Evolutionary conservation across 495 filamentous ascomycete genomes (phyloP), one percentile per base, ranked within the genome.

Genomic region (Talaromyces trachyspermus): DNA sequence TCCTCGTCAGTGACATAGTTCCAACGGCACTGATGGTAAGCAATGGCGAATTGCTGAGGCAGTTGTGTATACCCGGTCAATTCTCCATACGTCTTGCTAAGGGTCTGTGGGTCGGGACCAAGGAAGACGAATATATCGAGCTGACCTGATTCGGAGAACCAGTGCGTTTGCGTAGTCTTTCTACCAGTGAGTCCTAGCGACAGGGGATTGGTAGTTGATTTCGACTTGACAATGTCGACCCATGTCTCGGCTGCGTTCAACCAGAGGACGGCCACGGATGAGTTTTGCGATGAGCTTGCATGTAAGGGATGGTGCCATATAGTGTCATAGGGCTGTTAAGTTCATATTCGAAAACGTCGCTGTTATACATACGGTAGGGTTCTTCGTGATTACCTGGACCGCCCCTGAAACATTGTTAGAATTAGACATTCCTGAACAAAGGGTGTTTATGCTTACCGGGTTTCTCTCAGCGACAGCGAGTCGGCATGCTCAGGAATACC

Each of bases 261-360:
- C 92, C 92, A 98, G 66, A 98, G 95, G n/a, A 98, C 85, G 44
- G 89, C 94, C 41, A 96, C 89, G 6, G 89, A 92, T 1, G 91
- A 96, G 56, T 83, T 80, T 92, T 91, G 56, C 84, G 84, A 54
- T 96, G 90, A 14, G 92, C 92, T 64, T 96, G 91, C 89, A 98
- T 95, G 53, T 95, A 83, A 15, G 92, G 92, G 55, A 98, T 97
- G 6, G 88, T 66, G 40, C 92, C 92, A 59, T 98, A 98, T 17
- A 97, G 70, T n/a, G 92, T 96, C 92, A 97, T 98, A 2, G 92
- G 89, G 64, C 87, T 96, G 64, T 96, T 84, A 54, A 94, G 79
- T 54, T 94, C 84, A 62, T 98, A 97, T 65, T 98, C 92, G 55
- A 98, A 97, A 14, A 98, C 91, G 63, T 98, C 92, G 6, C 86